Conservation (phyloP, 192 early-diverging fungal genomes). For the Podila clonocystis region DNA sequence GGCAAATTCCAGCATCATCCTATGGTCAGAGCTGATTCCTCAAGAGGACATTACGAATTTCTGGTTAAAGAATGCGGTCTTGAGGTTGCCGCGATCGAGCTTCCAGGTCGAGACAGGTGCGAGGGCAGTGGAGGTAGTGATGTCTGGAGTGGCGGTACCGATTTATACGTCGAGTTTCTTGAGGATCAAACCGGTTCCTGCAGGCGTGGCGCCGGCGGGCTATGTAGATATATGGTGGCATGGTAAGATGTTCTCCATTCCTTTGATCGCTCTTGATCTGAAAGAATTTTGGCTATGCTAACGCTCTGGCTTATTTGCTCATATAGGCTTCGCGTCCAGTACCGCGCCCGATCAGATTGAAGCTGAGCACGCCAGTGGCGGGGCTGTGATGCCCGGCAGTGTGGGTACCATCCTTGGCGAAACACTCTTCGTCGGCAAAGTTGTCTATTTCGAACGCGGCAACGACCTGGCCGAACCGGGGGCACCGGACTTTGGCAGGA, state of each 20-base stretch:
- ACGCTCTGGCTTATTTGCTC: background rate
- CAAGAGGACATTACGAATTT: conserved; percentile 33
- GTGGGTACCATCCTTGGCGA: conserved; percentile 47
- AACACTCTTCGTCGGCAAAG: conserved; percentile 37
- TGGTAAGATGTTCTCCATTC: conserved; percentile 9
- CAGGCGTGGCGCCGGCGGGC: conserved; percentile 21
- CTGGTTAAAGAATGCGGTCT: conserved; percentile 40
- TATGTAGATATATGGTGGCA: conserved; percentile 50
- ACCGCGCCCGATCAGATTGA: conserved; percentile 25
- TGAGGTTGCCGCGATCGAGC: conserved; percentile 30
- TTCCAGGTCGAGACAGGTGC: conserved; percentile 22
- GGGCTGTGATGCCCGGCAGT: conserved; percentile 35
- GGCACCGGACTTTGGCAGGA: conserved; percentile 37
- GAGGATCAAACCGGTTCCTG: conserved; percentile 28
- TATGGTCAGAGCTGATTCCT: conserved; percentile 28
- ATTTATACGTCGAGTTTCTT: conserved; percentile 40
- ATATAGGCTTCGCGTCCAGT: conserved; percentile 41
- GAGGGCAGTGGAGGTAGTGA: conserved; percentile 20
- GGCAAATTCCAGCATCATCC: conserved; percentile 13
- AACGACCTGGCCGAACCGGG: conserved; percentile 22
- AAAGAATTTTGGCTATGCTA: background rate
- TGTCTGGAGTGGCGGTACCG: conserved; percentile 27
- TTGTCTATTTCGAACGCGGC: conserved; percentile 43
- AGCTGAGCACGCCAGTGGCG: conserved; percentile 21
- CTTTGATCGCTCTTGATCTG: background rate